Evolutionary conservation across 768 basidiomycete genomes (phyloP), one percentile per base, ranked within the genome.

Genomic region (Lactarius vividus): DNA sequence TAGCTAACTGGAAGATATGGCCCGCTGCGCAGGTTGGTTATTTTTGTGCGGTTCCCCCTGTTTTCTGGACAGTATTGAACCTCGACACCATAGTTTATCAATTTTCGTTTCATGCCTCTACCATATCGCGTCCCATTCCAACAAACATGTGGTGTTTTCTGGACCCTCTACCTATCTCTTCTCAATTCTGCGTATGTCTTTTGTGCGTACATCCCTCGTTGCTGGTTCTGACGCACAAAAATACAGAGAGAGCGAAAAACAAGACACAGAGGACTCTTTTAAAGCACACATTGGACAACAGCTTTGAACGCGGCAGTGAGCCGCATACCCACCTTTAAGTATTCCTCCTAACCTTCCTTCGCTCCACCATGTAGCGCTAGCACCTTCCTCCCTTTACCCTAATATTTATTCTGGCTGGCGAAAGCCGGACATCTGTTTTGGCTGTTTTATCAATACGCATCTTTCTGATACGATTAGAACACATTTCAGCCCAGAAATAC

Each of bases 1-100:
- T 90, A 15, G 85, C 94, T 16, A 98, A 97, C 73, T 98, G 95
- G 95, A 88, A 90, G 77, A 85, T 96, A 35, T 98, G 95, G 95
- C 95, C 95, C 0, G 54, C 89, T 3, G 84, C 83, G 59, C 86
- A 88, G 78, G 82, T 84, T 61, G 16, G 76, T 65, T 8, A 1
- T 6, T 28, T 33, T 64, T 56, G 35, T 53, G 9, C 40, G 56
- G 58, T 40, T 23, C 46, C 9, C 67, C 26, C 10, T 67, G 26
- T 11, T 29, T 3, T 33, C 10, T 44, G 6, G 31, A 28, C 23
- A 1, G 37, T 10, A 1, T 55, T 57, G 44, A 59, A 13, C 37
- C 28, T 39, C 61, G 3, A 64, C 46, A 39, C 20, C 49, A 8
- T 72, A 94, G 87, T 78, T 91, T 64, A 77, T 94, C 67, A 94